Evolutionary conservation across 2,329 filamentous ascomycete species (phyloP).

Genomic region (Cladophialophora yegresii): DNA sequence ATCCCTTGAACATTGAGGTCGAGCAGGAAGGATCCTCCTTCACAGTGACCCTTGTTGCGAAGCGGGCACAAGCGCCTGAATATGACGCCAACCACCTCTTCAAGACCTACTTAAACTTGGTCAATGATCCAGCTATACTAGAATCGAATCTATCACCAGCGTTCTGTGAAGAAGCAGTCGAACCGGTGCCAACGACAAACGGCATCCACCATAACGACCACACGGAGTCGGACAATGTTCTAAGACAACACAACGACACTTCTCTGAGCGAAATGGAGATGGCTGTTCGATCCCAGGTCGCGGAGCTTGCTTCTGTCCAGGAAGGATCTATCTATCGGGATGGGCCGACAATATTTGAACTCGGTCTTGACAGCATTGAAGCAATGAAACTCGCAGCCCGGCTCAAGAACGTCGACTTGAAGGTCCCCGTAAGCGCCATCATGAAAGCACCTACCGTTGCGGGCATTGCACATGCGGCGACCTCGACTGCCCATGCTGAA

Average conservation of each 20-base stretch:
- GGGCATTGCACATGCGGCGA: conserved; percentile 53
- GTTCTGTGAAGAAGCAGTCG: conserved; percentile 12
- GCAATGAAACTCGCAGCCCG: conserved; percentile 78
- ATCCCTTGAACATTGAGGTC: conserved; percentile 76
- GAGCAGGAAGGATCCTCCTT: conserved; percentile 57
- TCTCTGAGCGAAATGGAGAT: conserved; percentile 60
- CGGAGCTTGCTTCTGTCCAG: conserved; percentile 60
- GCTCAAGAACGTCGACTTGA: conserved; percentile 62
- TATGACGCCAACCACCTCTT: conserved; percentile 46
- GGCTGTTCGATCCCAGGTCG: conserved; percentile 63
- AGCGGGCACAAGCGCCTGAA: conserved; percentile 48
- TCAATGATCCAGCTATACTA: conserved; percentile 18
- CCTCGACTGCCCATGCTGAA: neutral
- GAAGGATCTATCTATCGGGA: conserved; percentile 56
- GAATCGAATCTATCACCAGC: conserved; percentile 8
- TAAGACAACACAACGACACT: conserved; percentile 45
- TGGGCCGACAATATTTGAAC: conserved; percentile 68
- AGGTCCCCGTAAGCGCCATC: conserved; percentile 71
- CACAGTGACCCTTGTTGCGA: conserved; percentile 61
- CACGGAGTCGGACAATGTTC: neutral
- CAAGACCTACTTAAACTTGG: conserved; percentile 41
- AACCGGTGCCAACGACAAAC: neutral
- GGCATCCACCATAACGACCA: neutral
- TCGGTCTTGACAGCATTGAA: conserved; percentile 91
- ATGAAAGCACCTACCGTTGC: conserved; percentile 70